A percentile compares a stretch with the other conserved stretches of the same genome.
These are phyloP conservation scores for Lentithecium fluviatile DNA, from an alignment of 495 filamentous ascomycete genomes.

Conservation along the genomic window DNA sequence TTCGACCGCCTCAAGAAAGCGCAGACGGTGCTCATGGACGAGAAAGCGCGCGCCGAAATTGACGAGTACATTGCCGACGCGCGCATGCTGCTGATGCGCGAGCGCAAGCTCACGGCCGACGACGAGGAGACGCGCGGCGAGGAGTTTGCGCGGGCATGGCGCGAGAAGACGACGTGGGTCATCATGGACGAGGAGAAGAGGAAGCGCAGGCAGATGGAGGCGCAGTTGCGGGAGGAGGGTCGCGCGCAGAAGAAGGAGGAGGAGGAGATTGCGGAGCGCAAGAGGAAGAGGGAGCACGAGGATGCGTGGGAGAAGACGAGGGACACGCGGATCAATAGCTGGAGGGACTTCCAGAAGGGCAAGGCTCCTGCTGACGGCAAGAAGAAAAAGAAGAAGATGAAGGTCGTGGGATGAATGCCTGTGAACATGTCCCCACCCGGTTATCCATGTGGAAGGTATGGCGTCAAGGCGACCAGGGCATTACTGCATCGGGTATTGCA, in stretches of 20 bases:
- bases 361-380: constrained; percentile 43
- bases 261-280: constrained; percentile 80
- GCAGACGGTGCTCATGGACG: constrained; percentile 85
- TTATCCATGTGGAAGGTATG: neutral
- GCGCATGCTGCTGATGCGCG: constrained; percentile 87
- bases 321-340: constrained; percentile 88
- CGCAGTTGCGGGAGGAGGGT: constrained; percentile 94
- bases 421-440: neutral
- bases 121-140: constrained; percentile 78
- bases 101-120: constrained; percentile 89
- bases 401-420: constrained; percentile 62
- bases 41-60: constrained; percentile 79
- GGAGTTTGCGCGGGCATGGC: constrained; percentile 80
- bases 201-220: constrained; percentile 80
- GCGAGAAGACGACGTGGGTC: constrained; percentile 86
- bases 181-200: constrained; percentile 90
- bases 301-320: constrained; percentile 90
- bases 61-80: constrained; percentile 97
- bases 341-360: constrained; percentile 86
- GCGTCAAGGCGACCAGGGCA: neutral
- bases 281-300: constrained; percentile 90
- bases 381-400: constrained; percentile 89
- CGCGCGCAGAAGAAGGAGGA: constrained; percentile 84
- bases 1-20: constrained; percentile 97
- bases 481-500: too few species aligned